Evolutionary conservation across 2,329 filamentous ascomycete genomes (phyloP), one percentile per base, ranked within the genome.

Genomic region (Trichoderma sp.): DNA sequence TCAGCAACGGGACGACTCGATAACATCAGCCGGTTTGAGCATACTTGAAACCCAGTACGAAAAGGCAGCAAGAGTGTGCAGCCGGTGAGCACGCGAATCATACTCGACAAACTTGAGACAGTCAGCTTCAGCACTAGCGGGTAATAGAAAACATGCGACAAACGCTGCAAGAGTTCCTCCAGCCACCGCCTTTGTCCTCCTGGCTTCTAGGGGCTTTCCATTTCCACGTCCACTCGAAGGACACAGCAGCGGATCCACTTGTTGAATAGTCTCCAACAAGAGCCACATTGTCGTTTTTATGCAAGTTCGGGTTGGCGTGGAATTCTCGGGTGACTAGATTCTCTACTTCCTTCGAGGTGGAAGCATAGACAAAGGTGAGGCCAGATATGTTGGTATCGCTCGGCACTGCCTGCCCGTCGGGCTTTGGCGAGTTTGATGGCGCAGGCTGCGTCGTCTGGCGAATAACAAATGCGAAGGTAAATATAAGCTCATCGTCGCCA

Each of bases 171-270:
- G 90, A 92, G 76, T 96, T 98, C 76, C 93, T 92, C 94, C 95
- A 99, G 53, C 95, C 95, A 67, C 93, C 93, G 34, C 92, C 92
- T 74, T 88, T 88, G 76, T 97, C 94, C 76, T 97, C 94, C 17
- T 82, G 81, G 15, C 82, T 75, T 83, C 93, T 97, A 42, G 95
- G 95, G 9, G 95, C 92, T 76, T 91, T 93, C 93, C 94, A 99
- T 83, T 91, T 95, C 95, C 95, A 99, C 8, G 90, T 90, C 93
- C 94, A 99, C 71, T 94, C 91, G 76, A 97, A 97, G 37, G 93
- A 89, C 34, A 97, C 90, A 2, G 92, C 94, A 7, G 90, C 83
- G 74, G 84, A 92, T n/a, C 94, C 94, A 35, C 86, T 89, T 0
- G 95, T 99, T 3, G 87, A 86, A 76, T 91, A 97, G 77, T 97